These are phyloP conservation scores for Calocera viscosa DNA, from an alignment of 768 basidiomycete species.

Conservation along the genomic window DNA sequence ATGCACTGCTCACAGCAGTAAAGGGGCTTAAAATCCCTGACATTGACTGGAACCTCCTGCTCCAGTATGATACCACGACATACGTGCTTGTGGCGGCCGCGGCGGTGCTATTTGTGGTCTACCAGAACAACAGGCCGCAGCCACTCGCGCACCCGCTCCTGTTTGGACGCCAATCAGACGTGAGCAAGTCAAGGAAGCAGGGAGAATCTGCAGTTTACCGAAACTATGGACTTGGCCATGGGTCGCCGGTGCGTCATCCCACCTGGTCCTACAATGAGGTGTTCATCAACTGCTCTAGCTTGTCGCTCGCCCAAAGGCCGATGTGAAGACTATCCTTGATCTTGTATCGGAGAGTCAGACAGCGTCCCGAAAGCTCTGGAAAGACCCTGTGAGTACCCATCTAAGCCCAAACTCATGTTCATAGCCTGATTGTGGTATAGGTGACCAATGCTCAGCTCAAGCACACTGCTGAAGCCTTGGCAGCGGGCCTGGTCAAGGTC, in stretches of 20 bases:
- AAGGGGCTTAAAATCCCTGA: not conserved
- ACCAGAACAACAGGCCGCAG: slow-evolving; percentile 67
- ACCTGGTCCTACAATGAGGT: not conserved
- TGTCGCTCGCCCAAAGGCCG: slow-evolving; percentile 57
- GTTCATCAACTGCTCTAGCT: slow-evolving; percentile 38
- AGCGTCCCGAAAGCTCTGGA: slow-evolving; percentile 63
- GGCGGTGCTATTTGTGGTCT: slow-evolving; percentile 46
- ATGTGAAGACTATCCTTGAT: slow-evolving; percentile 53
- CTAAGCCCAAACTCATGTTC: no score
- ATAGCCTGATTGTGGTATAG: slow-evolving; percentile 36
- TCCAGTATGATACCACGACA: not conserved
- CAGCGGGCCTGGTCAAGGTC: slow-evolving; percentile 53
- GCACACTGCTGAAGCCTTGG: slow-evolving; percentile 58
- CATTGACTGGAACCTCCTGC: not conserved
- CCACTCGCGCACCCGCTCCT: slow-evolving; percentile 88
- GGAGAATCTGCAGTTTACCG: slow-evolving; percentile 80
- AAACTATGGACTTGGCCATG: slow-evolving; percentile 72
- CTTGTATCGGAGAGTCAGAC: slow-evolving; percentile 55
- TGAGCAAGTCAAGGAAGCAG: slow-evolving; percentile 64
- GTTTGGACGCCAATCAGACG: slow-evolving; percentile 83
- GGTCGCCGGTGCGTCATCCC: slow-evolving; percentile 31
- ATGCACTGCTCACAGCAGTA: no score
- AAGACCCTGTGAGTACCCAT: slow-evolving; percentile 44
- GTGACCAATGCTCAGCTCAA: slow-evolving; percentile 61
- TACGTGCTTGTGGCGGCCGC: not conserved